Evolutionary conservation across 371 early-diverging fungal species (phyloP).

Genomic region (Rhizopus stolonifer): DNA sequence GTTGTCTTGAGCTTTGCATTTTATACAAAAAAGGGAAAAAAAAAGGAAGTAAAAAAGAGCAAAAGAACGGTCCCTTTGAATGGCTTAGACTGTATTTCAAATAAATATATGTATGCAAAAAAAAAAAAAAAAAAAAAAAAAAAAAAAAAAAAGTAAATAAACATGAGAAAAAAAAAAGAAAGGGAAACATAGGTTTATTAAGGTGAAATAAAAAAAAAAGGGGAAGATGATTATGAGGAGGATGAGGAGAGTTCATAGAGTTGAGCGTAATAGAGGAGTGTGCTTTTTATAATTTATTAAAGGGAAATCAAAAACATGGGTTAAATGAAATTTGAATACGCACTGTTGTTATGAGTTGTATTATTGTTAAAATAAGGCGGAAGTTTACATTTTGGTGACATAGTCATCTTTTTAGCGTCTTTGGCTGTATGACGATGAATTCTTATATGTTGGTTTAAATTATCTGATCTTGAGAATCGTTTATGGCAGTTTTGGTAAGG

Average conservation of each 20-base stretch:
- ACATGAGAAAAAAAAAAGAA: not conserved
- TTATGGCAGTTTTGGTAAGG: slow-evolving; percentile 75
- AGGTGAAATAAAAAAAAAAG: no score
- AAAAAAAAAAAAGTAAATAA: not conserved
- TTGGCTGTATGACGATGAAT: slow-evolving; percentile 54
- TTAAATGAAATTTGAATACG: slow-evolving; percentile 30
- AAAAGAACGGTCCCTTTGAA: not conserved
- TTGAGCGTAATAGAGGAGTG: no score
- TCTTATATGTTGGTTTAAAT: slow-evolving; percentile 72
- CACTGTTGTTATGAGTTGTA: slow-evolving; percentile 12
- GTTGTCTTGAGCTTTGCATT: not conserved
- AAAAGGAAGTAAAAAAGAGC: slow-evolving; percentile 3
- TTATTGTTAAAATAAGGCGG: not conserved
- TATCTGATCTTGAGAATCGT: slow-evolving; percentile 82
- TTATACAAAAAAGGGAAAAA: not conserved
- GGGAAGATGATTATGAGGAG: no score
- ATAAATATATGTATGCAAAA: no score
- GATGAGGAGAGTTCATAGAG: not conserved
- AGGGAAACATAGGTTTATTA: not conserved
- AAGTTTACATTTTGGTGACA: slow-evolving; percentile 9
- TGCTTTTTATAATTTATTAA: not conserved
- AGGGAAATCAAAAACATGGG: not conserved
- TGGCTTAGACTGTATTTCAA: no score
- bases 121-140: slow-evolving; percentile 5
- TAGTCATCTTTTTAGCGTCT: not conserved